Conservation (phyloP, 164 flowering plant genomes). For the Magnolia kwangsiensis region DNA sequence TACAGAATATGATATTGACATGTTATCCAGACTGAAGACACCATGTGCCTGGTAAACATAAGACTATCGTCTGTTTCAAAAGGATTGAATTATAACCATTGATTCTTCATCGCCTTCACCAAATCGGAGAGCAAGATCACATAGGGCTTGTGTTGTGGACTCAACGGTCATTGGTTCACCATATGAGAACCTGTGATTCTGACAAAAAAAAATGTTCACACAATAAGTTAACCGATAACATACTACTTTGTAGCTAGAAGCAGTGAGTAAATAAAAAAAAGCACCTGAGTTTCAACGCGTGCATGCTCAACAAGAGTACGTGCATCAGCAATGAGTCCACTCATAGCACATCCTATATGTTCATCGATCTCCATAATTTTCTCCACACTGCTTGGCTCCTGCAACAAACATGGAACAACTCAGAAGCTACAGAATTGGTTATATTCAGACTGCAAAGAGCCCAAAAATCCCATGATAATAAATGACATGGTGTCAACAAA, state of each 20-base stretch:
- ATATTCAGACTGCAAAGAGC: too few species aligned
- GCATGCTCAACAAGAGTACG: slow-evolving; percentile 99
- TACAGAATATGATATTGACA: neutral
- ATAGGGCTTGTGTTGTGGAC: slow-evolving; percentile 95
- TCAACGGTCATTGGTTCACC: slow-evolving; percentile 99
- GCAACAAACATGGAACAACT: slow-evolving; percentile 17
- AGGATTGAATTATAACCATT: slow-evolving; percentile 45
- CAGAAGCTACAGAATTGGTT: neutral
- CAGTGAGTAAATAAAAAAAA: neutral
- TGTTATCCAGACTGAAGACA: neutral
- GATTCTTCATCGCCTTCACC: slow-evolving; percentile 99
- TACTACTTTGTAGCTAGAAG: neutral
- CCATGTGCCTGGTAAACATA: neutral
- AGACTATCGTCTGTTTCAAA: neutral
- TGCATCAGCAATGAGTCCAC: slow-evolving; percentile 99
- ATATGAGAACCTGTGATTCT: slow-evolving; percentile 98
- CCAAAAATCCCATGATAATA: too few species aligned
- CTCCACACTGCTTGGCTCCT: slow-evolving; percentile 99
- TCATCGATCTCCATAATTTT: slow-evolving; percentile 98
- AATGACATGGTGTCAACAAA: too few species aligned
- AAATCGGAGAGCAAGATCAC: slow-evolving; percentile 92
- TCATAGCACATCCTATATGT: slow-evolving; percentile 99
- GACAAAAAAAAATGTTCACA: slow-evolving; percentile 15
- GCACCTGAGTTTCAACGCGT: slow-evolving; percentile 95
- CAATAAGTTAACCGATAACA: slow-evolving; percentile 4